Percentiles rank a stretch among this genome's conserved stretches.
phyloP scores from a whole-genome alignment of 495 filamentous ascomycete species.

The Daldinia loculata region DNA sequence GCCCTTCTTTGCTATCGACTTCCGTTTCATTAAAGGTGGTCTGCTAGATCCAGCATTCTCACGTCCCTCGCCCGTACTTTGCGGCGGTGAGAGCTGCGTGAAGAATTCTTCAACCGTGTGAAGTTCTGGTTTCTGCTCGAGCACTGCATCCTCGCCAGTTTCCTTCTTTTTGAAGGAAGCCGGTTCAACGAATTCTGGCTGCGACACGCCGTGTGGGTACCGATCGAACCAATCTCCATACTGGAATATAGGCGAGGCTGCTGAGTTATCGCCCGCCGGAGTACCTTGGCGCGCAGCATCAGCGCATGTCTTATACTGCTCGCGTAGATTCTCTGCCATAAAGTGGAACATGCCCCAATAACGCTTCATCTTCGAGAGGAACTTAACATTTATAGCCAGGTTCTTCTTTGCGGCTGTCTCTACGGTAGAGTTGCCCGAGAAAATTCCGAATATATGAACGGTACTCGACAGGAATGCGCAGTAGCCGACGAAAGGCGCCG shows the following conservation, averaged over 20 bases:
- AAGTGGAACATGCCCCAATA: conserved; percentile 99
- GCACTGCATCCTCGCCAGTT: conserved; percentile 78
- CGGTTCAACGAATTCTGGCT: conserved; percentile 83
- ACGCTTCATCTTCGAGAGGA: conserved; percentile 91
- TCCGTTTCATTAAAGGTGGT: conserved; percentile 53
- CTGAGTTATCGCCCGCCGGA: conserved; percentile 57
- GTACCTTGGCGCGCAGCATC: conserved; percentile 71
- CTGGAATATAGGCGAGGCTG: conserved; percentile 79
- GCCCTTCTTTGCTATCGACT: conserved; percentile 54
- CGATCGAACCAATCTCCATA: conserved; percentile 98
- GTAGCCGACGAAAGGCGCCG: conserved; percentile 93
- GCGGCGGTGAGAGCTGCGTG: conserved; percentile 75
- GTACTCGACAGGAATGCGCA: conserved; percentile 92
- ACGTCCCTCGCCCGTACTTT: conserved; percentile 53
- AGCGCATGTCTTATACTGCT: conserved; percentile 85
- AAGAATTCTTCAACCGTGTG: conserved; percentile 97
- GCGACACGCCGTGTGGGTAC: conserved; percentile 91
- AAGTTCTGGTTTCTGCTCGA: conserved; percentile 85
- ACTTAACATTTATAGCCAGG: conserved; percentile 88
- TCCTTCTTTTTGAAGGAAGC: conserved; percentile 72
- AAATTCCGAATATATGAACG: conserved; percentile 91
- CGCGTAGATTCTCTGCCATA: conserved; percentile 91
- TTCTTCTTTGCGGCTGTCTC: conserved; percentile 83
- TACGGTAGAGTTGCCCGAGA: conserved; percentile 76
- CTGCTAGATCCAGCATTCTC: conserved; percentile 43